A percentile compares a stretch with the other conserved stretches of the same genome.
Conservation (phyloP, 106 monocot species). For the Vanilla planifolia region DNA sequence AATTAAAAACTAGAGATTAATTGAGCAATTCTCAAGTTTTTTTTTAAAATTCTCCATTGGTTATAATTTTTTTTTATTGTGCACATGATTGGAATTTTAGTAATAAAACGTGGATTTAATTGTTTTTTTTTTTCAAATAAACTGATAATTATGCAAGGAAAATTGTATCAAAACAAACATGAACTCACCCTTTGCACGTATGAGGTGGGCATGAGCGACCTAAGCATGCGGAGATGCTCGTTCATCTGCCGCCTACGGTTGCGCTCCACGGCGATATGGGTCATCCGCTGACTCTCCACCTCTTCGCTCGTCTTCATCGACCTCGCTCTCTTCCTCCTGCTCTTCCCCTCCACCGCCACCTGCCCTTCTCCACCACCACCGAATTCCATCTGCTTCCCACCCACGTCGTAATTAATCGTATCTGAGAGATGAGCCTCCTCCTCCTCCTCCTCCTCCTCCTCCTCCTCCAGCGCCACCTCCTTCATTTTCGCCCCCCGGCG, state of each 20-base stretch:
- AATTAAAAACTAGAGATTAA: no score
- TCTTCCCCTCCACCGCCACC: slow-evolving; percentile 27
- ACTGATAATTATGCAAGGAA: not conserved
- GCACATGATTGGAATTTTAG: no score
- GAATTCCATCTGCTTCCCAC: not conserved
- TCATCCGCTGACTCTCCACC: slow-evolving; percentile 89
- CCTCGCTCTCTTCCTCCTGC: slow-evolving; percentile 47
- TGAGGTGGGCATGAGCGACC: slow-evolving; percentile 80
- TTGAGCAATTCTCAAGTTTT: no score
- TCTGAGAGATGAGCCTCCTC: slow-evolving; percentile 10
- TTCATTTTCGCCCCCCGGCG: not conserved
- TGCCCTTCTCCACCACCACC: not conserved
- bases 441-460: slow-evolving; percentile 6
- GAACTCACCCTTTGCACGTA: slow-evolving; percentile 75
- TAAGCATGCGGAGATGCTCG: slow-evolving; percentile 60
- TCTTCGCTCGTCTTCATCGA: slow-evolving; percentile 75
- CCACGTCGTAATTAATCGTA: slow-evolving; percentile 15
- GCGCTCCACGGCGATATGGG: slow-evolving; percentile 86
- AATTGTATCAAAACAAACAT: not conserved
- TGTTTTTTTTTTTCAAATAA: not conserved
- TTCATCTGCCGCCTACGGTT: slow-evolving; percentile 87
- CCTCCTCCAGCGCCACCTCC: not conserved
- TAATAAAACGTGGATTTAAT: no score
- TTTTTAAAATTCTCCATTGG: no score
- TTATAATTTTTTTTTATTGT: no score